phyloP scores from a whole-genome alignment of 1,284 basidiomycete genomes.

The Cutaneotrichosporon arboriforme region DNA sequence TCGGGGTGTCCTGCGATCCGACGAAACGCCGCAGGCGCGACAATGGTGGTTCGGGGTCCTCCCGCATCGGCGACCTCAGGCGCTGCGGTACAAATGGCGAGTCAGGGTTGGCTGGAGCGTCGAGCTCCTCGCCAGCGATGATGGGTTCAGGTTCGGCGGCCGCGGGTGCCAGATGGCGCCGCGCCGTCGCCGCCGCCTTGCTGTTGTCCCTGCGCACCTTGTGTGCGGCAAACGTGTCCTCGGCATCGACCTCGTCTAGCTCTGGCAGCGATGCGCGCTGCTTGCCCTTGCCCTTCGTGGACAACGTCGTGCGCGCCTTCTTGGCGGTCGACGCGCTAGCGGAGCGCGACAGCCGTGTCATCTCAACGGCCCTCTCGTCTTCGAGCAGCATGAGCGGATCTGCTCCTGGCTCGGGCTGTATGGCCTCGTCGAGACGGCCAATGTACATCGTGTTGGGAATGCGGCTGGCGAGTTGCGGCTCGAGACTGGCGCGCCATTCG shows the following conservation, averaged over 20 bases:
- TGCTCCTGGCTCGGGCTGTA: not conserved
- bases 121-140: not conserved
- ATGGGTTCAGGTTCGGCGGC: not conserved
- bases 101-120: not conserved
- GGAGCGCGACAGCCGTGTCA: not conserved
- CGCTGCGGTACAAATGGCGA: constrained; percentile 1
- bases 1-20: too few species aligned
- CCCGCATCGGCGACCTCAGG: too few species aligned
- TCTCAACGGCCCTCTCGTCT: not conserved
- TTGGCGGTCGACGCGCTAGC: not conserved
- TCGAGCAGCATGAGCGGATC: not conserved
- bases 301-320: not conserved
- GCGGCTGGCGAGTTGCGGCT: not conserved
- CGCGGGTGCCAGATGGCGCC: not conserved
- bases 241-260: not conserved
- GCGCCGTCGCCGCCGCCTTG: not conserved
- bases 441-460: not conserved
- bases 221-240: not conserved
- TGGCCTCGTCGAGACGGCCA: not conserved
- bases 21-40: too few species aligned
- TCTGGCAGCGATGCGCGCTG: not conserved
- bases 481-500: not conserved
- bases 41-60: too few species aligned
- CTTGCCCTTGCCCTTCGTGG: not conserved
- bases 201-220: not conserved